A percentile compares a stretch with the other conserved stretches of the same genome.
phyloP scores from a whole-genome alignment of 148 eudicot genomes.

The Bassia scoparia region DNA sequence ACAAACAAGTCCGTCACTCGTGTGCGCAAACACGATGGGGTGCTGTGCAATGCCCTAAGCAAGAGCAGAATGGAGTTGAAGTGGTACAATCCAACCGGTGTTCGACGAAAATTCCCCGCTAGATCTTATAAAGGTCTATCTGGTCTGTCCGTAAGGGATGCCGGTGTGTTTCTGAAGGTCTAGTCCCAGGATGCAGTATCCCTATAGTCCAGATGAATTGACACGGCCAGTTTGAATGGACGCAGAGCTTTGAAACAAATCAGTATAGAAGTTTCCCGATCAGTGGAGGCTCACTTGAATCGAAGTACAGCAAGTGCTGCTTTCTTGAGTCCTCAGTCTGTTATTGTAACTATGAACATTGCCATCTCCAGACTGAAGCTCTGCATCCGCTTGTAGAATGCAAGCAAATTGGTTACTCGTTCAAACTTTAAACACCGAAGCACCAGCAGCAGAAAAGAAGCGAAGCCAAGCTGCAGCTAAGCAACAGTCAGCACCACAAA shows the following conservation, averaged over 20 bases:
- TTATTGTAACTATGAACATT: conserved; percentile 7
- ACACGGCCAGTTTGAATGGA: too few species aligned
- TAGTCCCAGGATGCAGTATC: too few species aligned
- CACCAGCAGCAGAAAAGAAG: neutral
- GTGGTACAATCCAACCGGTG: neutral
- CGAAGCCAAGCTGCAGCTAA: neutral
- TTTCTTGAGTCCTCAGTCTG: neutral
- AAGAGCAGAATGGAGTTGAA: conserved; percentile 7
- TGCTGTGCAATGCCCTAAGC: neutral
- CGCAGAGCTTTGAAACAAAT: too few species aligned
- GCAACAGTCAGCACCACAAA: too few species aligned
- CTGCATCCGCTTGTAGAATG: neutral
- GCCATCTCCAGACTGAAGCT: neutral
- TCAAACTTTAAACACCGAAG: neutral
- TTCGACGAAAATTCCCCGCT: neutral
- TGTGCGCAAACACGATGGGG: neutral
- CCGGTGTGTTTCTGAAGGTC: neutral
- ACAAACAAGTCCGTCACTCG: conserved; percentile 3
- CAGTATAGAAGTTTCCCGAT: too few species aligned
- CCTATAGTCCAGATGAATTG: too few species aligned
- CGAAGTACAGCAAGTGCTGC: neutral
- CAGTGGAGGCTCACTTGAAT: too few species aligned
- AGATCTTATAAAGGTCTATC: neutral
- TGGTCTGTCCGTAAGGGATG: neutral
- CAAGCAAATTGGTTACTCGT: neutral